Base-by-base conservation (phyloP, 2,329 filamentous ascomycete genomes). In the Diaporthe sp. region DNA sequence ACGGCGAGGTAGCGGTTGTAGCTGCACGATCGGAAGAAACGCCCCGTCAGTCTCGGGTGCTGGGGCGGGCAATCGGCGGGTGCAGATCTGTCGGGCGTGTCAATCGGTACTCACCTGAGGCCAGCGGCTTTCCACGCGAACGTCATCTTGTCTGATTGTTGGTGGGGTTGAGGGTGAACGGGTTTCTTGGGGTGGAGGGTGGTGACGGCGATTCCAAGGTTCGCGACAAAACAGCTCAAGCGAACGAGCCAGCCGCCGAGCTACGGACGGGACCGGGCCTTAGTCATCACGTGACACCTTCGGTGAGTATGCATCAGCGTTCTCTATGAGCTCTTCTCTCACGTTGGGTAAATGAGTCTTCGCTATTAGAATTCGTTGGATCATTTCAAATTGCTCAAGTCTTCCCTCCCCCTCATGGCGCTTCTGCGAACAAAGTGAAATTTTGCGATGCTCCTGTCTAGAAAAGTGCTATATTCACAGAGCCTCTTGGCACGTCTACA, bases 1-100 rank as follows among this genome's bases (percentile, higher is more conserved):
- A 99, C 92, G 84, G 96, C 92, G 85, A 99, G 93, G 93, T 98
- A 98, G 89, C 96, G 97, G 93, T 99, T 99, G 95, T 99, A 99
- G 89, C 97, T 99, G 85, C 75, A 25, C 64, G 45, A 40, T 69
- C 55, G 73, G 75, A 54, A 54, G 45, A 40, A 40, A 75, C 75
- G 73, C 33, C 45, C 42, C 54, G 42, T 77, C 52, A 73, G 71
- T 67, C 40, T 47, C 30, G 30, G 17, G 38, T 5, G 33, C 52
- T 50, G 55, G n/a, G 33, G 8, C 33, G 64, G 33, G 30, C 64
- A 38, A 25, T 38, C 45, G 22, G 13, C 47, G 25, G 45, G 12
- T 54, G 69, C 45, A 66, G 75, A 47, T 64, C 57, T 38, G 57
- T 66, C 76, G 76, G 79, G 38, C 35, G 58, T 76, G 75, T 75